Evolutionary conservation across 331 rosid species (phyloP).

Genomic region (Pyracantha coccinea): DNA sequence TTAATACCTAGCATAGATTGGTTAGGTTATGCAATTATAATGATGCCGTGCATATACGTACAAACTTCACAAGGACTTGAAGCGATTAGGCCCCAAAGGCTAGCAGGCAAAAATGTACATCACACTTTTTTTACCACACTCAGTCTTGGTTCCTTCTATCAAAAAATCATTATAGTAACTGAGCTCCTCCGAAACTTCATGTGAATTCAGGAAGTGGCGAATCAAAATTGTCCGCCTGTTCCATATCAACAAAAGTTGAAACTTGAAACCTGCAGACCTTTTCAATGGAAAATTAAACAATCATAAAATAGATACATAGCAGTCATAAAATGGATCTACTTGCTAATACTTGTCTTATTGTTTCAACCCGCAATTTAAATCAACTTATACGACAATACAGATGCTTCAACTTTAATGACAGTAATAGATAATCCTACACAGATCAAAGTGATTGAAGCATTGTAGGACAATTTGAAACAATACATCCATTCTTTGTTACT

Average conservation of each 20-base stretch:
- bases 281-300: neutral
- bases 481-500: too few relatives aligned
- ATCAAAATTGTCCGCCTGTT: slow-evolving; percentile 83
- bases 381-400: neutral
- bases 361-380: neutral
- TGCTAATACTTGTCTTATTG: neutral
- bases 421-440: neutral
- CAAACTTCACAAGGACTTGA: too few relatives aligned
- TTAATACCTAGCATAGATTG: too few relatives aligned
- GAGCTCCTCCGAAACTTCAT: slow-evolving; percentile 90
- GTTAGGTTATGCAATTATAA: too few relatives aligned
- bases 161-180: slow-evolving; percentile 54
- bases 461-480: neutral
- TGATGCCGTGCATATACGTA: too few relatives aligned
- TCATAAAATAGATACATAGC: neutral
- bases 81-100: slow-evolving; percentile 22
- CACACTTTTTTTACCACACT: too few relatives aligned
- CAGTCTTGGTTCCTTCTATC: slow-evolving; percentile 5
- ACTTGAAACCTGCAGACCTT: slow-evolving; percentile 61
- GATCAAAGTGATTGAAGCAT: neutral
- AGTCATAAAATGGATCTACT: neutral
- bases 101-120: too few relatives aligned
- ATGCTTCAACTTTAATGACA: neutral
- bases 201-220: slow-evolving; percentile 84
- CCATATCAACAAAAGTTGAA: slow-evolving; percentile 72